Percentiles rank a stretch among this genome's conserved stretches.
phyloP scores from a whole-genome alignment of 225 moss, liverwort and hornwort genomes.

The Physcomitrium patens region DNA sequence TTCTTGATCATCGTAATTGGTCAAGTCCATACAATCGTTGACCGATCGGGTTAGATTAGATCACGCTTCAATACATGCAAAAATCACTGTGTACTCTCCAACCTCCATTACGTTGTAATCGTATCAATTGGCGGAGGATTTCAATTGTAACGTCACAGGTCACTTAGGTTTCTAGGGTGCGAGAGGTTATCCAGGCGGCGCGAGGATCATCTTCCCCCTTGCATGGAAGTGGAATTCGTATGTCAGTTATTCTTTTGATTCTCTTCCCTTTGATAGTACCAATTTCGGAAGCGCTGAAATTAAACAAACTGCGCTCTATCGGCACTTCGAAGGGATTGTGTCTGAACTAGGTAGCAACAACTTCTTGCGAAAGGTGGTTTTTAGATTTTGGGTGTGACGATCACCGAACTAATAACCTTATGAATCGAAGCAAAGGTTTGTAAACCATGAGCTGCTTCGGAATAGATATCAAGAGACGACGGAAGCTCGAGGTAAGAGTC shows the following conservation, averaged over 20 bases:
- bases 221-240: too few species aligned
- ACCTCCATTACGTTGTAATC: too few species aligned
- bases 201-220: too few species aligned
- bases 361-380: background rate
- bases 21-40: background rate
- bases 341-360: background rate
- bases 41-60: background rate
- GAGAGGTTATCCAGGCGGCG: too few species aligned
- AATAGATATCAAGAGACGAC: constrained; percentile 28
- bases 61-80: too few species aligned
- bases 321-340: background rate
- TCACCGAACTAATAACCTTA: background rate
- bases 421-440: constrained; percentile 5
- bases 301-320: background rate
- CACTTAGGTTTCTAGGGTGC: too few species aligned
- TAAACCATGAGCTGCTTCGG: constrained; percentile 51
- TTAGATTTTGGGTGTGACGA: constrained; percentile 8
- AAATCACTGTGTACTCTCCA: too few species aligned
- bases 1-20: background rate
- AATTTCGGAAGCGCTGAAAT: background rate
- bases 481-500: background rate
- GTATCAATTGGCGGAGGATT: too few species aligned
- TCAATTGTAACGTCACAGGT: too few species aligned
- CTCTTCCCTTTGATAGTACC: background rate
- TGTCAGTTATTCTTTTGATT: background rate